A percentile compares a stretch with the other conserved stretches of the same genome.
Conservation (phyloP, 2,329 filamentous ascomycete species). For the Scortechinia acanthostroma region DNA sequence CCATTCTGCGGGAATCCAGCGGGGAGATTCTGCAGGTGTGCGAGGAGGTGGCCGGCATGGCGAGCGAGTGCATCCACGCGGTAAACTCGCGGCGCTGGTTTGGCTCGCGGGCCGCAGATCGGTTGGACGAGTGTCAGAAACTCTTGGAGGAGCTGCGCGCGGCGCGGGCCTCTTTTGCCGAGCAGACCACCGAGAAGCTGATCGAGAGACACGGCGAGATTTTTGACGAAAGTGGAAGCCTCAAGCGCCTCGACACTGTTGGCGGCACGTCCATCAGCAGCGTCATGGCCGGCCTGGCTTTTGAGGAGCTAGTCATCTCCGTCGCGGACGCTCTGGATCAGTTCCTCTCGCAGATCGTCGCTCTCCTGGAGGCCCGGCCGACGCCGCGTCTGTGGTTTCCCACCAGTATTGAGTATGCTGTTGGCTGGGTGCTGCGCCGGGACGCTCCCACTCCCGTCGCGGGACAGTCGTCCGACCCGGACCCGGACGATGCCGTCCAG, state of each 20-base stretch:
- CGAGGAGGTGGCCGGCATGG: background rate
- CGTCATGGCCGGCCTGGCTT: conserved; percentile 35
- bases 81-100: background rate
- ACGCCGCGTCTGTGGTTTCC: conserved; percentile 31
- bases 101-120: background rate
- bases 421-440: conserved; percentile 25
- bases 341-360: conserved; percentile 24
- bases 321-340: conserved; percentile 17
- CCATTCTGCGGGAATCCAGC: conserved; percentile 17
- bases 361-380: conserved; percentile 23
- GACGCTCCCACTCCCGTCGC: conserved; percentile 13
- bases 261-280: conserved; percentile 20
- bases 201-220: conserved; percentile 26
- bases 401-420: conserved; percentile 23
- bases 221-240: conserved; percentile 28
- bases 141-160: conserved; percentile 14
- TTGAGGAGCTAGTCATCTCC: conserved; percentile 31
- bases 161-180: conserved; percentile 12
- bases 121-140: conserved; percentile 10
- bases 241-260: conserved; percentile 15
- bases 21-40: conserved; percentile 3
- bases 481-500: conserved; percentile 17
- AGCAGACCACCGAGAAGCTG: conserved; percentile 27
- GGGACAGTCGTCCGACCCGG: conserved; percentile 8
- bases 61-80: background rate